Conservation (phyloP, 148 eudicot genomes). For the Camellia sinensis region DNA sequence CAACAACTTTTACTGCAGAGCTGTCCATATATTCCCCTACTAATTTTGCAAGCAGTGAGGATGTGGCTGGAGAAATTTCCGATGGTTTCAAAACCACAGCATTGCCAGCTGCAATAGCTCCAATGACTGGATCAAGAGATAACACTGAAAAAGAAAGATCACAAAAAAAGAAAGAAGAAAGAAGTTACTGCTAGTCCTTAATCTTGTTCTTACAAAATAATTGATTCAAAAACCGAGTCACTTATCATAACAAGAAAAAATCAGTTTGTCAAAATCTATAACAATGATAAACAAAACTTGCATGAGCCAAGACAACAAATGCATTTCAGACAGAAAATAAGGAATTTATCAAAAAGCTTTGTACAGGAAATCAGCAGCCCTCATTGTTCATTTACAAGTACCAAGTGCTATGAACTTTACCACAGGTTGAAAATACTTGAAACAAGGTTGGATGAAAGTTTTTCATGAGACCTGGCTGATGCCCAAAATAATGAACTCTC, state of each 20-base stretch:
- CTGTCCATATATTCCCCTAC: constrained; percentile 41
- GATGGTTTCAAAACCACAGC: constrained; percentile 60
- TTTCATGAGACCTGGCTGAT: no score
- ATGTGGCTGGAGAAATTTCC: constrained; percentile 57
- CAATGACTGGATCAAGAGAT: constrained; percentile 55
- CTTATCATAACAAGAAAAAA: background rate
- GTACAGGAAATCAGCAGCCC: background rate
- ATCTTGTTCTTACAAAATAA: no score
- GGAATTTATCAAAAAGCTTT: background rate
- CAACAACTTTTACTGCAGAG: constrained; percentile 47
- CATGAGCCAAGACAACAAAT: background rate
- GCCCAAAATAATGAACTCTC: no score
- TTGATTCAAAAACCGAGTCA: background rate
- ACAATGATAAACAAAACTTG: background rate
- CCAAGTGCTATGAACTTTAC: background rate
- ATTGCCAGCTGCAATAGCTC: constrained; percentile 66
- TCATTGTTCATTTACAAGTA: background rate
- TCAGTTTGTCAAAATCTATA: background rate
- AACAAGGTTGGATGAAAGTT: no score
- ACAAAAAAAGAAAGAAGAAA: background rate
- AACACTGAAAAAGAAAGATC: constrained; percentile 32
- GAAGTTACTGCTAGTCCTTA: background rate
- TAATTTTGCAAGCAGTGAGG: constrained; percentile 37
- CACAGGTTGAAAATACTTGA: background rate
- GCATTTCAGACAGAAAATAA: no score